Evolutionary conservation across 495 filamentous ascomycete species (phyloP).

Genomic region (Filosporella fistucella): DNA sequence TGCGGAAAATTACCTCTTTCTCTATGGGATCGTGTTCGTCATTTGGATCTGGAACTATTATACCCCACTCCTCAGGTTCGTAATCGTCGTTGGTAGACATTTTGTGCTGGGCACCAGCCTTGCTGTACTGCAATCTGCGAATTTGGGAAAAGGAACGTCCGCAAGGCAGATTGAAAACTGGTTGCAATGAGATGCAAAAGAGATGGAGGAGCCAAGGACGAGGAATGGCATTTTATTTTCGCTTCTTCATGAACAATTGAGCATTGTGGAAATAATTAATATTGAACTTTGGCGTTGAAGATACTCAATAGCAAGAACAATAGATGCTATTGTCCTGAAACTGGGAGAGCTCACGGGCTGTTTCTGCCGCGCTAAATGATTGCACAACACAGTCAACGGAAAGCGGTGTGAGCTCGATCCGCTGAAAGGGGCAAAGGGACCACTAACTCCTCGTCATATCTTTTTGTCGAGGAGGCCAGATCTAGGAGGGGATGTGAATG

Average conservation of each 20-base stretch:
- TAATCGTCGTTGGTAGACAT: slow-evolving; percentile 21
- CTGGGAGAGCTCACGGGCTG: slow-evolving; percentile 10
- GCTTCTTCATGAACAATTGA: not conserved
- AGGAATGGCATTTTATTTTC: slow-evolving; percentile 13
- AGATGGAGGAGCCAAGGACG: slow-evolving; percentile 7
- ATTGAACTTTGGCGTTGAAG: slow-evolving; percentile 3
- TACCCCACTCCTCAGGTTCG: slow-evolving; percentile 10
- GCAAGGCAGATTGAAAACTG: slow-evolving; percentile 8
- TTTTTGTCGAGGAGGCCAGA: too few species aligned
- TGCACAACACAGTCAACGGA: too few species aligned
- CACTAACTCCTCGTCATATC: too few species aligned
- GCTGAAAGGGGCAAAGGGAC: too few species aligned
- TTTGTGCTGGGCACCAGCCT: slow-evolving; percentile 6
- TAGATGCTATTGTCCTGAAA: slow-evolving; percentile 17
- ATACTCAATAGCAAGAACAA: not conserved
- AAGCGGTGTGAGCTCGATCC: too few species aligned
- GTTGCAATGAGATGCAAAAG: slow-evolving; percentile 14
- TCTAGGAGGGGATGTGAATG: too few species aligned
- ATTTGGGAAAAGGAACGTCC: slow-evolving; percentile 18
- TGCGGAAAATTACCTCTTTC: slow-evolving; percentile 20
- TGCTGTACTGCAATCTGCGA: slow-evolving; percentile 9
- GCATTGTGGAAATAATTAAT: slow-evolving; percentile 8
- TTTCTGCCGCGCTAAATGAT: slow-evolving; percentile 16
- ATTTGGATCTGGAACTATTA: slow-evolving; percentile 12
- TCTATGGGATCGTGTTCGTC: slow-evolving; percentile 10